These are phyloP conservation scores for Talaromyces atroroseus DNA, from an alignment of 2,329 filamentous ascomycete genomes.

Conservation along the genomic window DNA sequence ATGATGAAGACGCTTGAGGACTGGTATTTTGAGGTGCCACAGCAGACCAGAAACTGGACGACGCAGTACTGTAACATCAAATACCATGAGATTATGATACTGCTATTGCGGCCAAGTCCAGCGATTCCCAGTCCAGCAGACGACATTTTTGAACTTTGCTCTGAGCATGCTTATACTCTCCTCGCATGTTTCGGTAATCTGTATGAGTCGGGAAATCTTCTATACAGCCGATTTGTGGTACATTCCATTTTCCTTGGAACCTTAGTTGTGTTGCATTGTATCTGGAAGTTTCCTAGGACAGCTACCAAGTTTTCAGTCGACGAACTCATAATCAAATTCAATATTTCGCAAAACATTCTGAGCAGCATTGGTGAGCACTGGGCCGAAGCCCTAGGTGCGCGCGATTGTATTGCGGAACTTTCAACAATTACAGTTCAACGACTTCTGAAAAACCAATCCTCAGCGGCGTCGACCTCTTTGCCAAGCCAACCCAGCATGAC, in stretches of 20 bases:
- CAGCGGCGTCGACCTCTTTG: conserved; percentile 15
- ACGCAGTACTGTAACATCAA: conserved; percentile 39
- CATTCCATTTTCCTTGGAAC: conserved; percentile 47
- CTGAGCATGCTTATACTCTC: conserved; percentile 38
- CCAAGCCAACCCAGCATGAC: conserved; percentile 6
- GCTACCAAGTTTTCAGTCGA: conserved; percentile 32
- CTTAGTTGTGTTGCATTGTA: conserved; percentile 48
- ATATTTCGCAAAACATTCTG: conserved; percentile 42
- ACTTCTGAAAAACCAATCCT: conserved; percentile 18
- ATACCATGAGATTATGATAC: conserved; percentile 46
- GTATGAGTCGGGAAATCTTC: conserved; percentile 41
- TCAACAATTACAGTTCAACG: conserved; percentile 24
- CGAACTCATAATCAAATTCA: conserved; percentile 39
- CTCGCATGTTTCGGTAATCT: conserved; percentile 40
- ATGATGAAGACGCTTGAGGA: conserved; percentile 37
- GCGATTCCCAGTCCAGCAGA: conserved; percentile 46
- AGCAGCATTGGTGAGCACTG: conserved; percentile 51
- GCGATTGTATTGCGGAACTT: conserved; percentile 28
- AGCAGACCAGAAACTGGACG: conserved; percentile 11
- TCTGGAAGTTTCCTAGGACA: conserved; percentile 44
- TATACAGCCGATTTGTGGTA: conserved; percentile 47
- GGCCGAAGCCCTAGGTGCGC: conserved; percentile 39
- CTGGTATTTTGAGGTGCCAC: conserved; percentile 28
- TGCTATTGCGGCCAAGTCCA: conserved; percentile 49
- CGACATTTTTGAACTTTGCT: conserved; percentile 39